Evolutionary conservation across 2,329 filamentous ascomycete species (phyloP).

Genomic region (Trichoderma atroviride): DNA sequence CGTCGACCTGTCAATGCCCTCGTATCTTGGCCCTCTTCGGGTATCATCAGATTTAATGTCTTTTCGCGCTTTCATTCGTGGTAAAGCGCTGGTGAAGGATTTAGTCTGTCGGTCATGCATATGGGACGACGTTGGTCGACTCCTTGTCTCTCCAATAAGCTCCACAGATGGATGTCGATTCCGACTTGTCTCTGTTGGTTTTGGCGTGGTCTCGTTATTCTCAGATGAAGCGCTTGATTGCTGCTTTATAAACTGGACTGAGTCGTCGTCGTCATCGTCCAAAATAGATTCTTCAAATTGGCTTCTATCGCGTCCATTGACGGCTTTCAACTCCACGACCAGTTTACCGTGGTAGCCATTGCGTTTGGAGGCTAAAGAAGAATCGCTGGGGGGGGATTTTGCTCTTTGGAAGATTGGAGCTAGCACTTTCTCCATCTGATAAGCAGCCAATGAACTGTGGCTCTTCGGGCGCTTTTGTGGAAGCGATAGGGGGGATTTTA

Average conservation of each 20-base stretch:
- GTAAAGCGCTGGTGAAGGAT: not conserved
- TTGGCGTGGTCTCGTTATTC: not conserved
- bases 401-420: not conserved
- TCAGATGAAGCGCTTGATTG: slow-evolving; percentile 7
- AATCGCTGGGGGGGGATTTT: not conserved
- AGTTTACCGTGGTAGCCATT: not conserved
- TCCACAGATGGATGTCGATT: slow-evolving; percentile 20
- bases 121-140: not conserved
- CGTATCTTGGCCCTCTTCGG: slow-evolving; percentile 34
- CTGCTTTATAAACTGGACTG: slow-evolving; percentile 10
- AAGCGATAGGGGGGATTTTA: not conserved
- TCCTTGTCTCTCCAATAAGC: not conserved
- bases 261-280: not conserved
- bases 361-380: not conserved
- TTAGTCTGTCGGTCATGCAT: not conserved
- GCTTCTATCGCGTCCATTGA: not conserved
- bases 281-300: slow-evolving; percentile 1
- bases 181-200: not conserved
- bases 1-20: slow-evolving; percentile 38
- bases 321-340: slow-evolving; percentile 25
- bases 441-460: not conserved
- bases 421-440: not conserved
- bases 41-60: slow-evolving; percentile 32
- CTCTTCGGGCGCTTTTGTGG: not conserved
- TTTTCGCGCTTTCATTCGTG: not conserved